phyloP scores from a whole-genome alignment of 1,284 basidiomycete species.

The Pisolithus thermaeus region DNA sequence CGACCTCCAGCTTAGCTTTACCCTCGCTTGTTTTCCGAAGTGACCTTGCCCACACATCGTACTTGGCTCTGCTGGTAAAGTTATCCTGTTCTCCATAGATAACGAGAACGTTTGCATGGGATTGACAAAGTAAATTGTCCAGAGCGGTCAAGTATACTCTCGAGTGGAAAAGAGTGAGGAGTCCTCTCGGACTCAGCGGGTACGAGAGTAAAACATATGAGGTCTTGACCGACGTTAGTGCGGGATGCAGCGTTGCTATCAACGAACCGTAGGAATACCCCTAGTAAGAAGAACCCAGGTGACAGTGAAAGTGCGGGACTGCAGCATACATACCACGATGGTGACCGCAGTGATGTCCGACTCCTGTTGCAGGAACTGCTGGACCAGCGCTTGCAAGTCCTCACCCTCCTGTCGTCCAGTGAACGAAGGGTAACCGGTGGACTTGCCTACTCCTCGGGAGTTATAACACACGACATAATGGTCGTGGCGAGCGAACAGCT shows the following conservation, averaged over 20 bases:
- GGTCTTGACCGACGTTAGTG: conserved; percentile 42
- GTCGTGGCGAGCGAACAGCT: conserved; percentile 36
- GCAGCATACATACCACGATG: conserved; percentile 41
- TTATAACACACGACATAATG: conserved; percentile 69
- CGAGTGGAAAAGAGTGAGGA: conserved; percentile 65
- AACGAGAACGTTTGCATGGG: conserved; percentile 49
- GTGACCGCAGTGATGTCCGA: conserved; percentile 42
- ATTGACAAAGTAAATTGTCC: conserved; percentile 40
- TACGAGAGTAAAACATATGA: conserved; percentile 73
- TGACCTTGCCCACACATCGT: conserved; percentile 47
- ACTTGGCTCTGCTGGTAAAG: conserved; percentile 55
- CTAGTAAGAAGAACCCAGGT: conserved; percentile 30
- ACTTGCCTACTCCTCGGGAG: conserved; percentile 67
- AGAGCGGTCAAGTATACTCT: conserved; percentile 47
- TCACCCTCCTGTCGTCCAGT: conserved; percentile 62
- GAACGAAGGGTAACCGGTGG: conserved; percentile 63
- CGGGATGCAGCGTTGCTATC: conserved; percentile 58
- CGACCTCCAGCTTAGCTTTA: conserved; percentile 19
- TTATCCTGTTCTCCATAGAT: conserved; percentile 68
- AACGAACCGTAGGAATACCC: conserved; percentile 80
- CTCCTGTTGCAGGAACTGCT: conserved; percentile 47
- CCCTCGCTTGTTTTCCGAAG: conserved; percentile 28
- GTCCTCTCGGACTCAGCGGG: conserved; percentile 61
- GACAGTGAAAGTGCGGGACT: background rate
- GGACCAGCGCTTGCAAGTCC: conserved; percentile 59